Evolutionary conservation across 768 basidiomycete genomes (phyloP), one percentile per base, ranked within the genome.

Genomic region (Termitomyces sp.): DNA sequence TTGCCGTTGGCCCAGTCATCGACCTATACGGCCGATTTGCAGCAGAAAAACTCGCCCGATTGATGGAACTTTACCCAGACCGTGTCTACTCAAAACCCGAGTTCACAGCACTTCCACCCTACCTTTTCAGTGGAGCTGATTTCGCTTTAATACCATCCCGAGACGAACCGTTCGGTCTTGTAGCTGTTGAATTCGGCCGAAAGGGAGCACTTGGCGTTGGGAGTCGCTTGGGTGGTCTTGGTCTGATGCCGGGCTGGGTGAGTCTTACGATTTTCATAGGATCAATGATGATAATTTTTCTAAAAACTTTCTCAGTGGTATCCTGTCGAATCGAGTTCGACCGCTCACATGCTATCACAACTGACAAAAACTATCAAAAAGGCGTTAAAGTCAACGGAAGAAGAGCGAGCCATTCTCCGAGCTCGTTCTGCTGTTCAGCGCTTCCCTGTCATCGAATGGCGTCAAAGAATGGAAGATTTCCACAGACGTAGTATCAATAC

Each of bases 381-480:
- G 78, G 95, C 95, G 6, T 77, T 97, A 64, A 96, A 91, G 75
- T 96, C 95, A 11, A 87, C 89, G 0, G 85, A 92, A 67, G 90
- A 96, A 73, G 95, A 96, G 67, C 89, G 95, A 58, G 93, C 94
- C 9, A 88, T 96, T 68, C 83, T 97, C 28, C 92, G 94, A 70
- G 95, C 95, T 48, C 86, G 95, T 46, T 96, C 95, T 16, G 95
- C 94, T 18, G 84, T 97, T 3, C 95, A 96, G 70, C 92, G 95
- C 69, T 97, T 97, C 90, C 95, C 95, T 5, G 95, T 97, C 59
- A 91, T 97, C 32, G 94, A 97, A 77, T 97, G 95, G 95, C 91
- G 95, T 69, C 94, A 96, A 72, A 86, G 92, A 53, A 91, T 88
- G 81, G 95, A 97, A 76, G 95, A 96, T 73, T 92, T 96, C 81